These are phyloP conservation scores for Calonectria leucothoes DNA, from an alignment of 2,329 filamentous ascomycete species.

Conservation along the genomic window DNA sequence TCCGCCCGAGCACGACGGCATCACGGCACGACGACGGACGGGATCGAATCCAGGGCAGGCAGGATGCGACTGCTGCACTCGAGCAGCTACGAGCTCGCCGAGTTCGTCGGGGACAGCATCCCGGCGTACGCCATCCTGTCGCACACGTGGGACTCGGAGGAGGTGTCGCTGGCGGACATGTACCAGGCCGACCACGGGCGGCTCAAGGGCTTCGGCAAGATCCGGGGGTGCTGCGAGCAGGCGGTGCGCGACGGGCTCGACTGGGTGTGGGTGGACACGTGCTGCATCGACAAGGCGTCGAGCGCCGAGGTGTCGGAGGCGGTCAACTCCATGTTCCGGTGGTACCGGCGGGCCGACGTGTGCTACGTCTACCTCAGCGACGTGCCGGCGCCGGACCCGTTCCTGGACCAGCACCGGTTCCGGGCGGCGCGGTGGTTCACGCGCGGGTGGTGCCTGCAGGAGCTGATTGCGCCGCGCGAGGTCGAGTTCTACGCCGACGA, in stretches of 20 bases:
- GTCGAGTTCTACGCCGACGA: constrained; percentile 25
- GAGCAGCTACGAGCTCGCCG: constrained; percentile 4
- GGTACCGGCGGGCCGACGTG: constrained; percentile 37
- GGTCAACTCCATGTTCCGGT: constrained; percentile 44
- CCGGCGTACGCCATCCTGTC: constrained; percentile 17
- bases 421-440: constrained; percentile 21
- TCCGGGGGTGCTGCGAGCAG: constrained; percentile 15
- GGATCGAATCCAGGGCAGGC: neutral
- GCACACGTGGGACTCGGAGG: constrained; percentile 23
- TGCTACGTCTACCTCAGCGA: constrained; percentile 42
- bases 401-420: constrained; percentile 12
- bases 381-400: constrained; percentile 9
- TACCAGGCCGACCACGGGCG: neutral
- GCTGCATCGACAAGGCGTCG: constrained; percentile 42
- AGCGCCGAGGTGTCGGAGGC: constrained; percentile 41
- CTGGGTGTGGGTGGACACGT: constrained; percentile 42
- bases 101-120: constrained; percentile 15
- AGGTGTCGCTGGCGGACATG: constrained; percentile 10
- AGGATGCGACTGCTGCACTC: constrained; percentile 15
- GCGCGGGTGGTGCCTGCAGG: constrained; percentile 21
- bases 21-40: no score
- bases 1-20: no score
- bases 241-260: constrained; percentile 9
- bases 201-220: constrained; percentile 18
- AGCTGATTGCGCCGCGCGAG: constrained; percentile 23